These are phyloP conservation scores for Amaranthus palmeri DNA, from an alignment of 148 eudicot species.

Conservation along the genomic window DNA sequence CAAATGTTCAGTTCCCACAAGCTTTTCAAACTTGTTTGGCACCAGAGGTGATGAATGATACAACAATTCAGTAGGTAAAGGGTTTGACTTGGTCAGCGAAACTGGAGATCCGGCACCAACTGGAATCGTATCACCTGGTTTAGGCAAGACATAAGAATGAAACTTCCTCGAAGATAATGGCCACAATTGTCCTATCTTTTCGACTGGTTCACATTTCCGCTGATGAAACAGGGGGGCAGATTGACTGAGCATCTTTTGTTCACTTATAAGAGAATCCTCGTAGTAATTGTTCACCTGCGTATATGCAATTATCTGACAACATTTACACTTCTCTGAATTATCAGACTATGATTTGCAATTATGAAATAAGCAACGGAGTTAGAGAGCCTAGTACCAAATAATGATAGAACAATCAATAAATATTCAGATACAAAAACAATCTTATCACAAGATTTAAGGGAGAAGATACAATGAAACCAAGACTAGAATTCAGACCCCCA, in stretches of 20 bases:
- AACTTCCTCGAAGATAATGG: conserved; percentile 54
- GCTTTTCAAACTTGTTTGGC: conserved; percentile 37
- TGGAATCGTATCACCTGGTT: conserved; percentile 54
- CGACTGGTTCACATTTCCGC: conserved; percentile 54
- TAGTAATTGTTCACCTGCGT: conserved; percentile 37
- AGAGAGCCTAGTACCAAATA: neutral
- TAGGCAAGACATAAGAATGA: conserved; percentile 68
- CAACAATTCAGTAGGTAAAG: conserved; percentile 20
- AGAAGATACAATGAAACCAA: neutral
- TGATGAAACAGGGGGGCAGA: conserved; percentile 77
- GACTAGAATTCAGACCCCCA: neutral
- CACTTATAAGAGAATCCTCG: conserved; percentile 33
- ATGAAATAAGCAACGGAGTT: neutral
- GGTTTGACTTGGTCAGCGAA: conserved; percentile 37
- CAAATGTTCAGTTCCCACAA: conserved; percentile 29
- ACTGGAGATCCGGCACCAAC: conserved; percentile 25
- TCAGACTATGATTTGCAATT: no score
- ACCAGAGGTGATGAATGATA: conserved; percentile 50
- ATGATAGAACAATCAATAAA: neutral
- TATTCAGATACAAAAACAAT: neutral
- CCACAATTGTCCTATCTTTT: conserved; percentile 46
- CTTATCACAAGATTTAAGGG: neutral
- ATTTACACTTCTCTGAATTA: neutral
- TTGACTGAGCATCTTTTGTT: conserved; percentile 46
- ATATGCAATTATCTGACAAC: conserved; percentile 1